Evolutionary conservation across 805 yeast genomes (phyloP).

Genomic region (Priceomyces melissophilus): DNA sequence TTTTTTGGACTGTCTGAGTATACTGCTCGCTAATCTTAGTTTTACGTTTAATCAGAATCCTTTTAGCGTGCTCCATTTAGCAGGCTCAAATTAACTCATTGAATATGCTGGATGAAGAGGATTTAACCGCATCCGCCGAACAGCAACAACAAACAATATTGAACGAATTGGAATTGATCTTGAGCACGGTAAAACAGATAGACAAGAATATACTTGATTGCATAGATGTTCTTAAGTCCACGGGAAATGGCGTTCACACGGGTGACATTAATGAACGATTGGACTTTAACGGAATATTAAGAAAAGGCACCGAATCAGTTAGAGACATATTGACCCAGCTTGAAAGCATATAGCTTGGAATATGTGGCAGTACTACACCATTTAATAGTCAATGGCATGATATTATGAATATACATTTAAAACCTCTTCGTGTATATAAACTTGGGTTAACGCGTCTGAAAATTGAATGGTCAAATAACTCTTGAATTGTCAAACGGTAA

Average conservation of each 20-base stretch:
- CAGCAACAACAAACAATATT: conserved; percentile 24
- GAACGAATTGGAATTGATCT: conserved; percentile 31
- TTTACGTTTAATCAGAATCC: no score
- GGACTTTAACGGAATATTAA: conserved; percentile 15
- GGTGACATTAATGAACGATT: neutral
- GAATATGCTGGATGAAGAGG: neutral
- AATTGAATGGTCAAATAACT: neutral
- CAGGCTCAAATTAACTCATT: no score
- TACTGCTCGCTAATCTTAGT: no score
- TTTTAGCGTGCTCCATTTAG: no score
- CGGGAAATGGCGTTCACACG: neutral
- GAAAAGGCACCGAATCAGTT: conserved; percentile 15
- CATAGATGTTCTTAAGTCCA: conserved; percentile 16
- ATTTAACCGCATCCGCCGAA: conserved; percentile 1
- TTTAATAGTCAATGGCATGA: neutral
- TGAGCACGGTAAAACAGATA: conserved; percentile 28
- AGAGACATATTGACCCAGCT: conserved; percentile 12
- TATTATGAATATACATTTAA: neutral
- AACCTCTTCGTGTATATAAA: conserved; percentile 1
- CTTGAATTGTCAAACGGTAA: neutral
- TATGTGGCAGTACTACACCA: neutral
- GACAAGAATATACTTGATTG: conserved; percentile 24
- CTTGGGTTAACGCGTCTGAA: conserved; percentile 1
- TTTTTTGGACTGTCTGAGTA: no score
- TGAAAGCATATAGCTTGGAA: conserved; percentile 3